Evolutionary conservation across 2,329 filamentous ascomycete species (phyloP), one percentile per base, ranked within the genome.

Genomic region (Aspergillus ibericus): DNA sequence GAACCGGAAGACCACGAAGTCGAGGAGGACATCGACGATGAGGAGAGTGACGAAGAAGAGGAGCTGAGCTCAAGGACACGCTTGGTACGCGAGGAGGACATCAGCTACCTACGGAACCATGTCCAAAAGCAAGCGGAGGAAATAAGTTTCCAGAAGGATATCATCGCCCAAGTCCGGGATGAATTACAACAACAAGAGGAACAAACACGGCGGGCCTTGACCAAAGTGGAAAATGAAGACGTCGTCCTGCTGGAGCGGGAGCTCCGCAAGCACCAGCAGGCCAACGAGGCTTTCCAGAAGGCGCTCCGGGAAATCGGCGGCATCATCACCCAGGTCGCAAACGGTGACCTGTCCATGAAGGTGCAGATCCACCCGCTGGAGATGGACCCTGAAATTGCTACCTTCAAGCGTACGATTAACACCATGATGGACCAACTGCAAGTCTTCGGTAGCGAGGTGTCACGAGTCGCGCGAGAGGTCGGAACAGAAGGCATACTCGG

Each of bases 351-450:
- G 61, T 96, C 92, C 75, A 97, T 96, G 82, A 96, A 96, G 79
- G 93, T 97, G 63, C 87, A 93, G 70, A 96, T 98, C 75, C 95
- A 97, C 73, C 90, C 91, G 4, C 89, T 96, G 66, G 93, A 98
- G 80, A 95, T 97, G 89, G 93, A 98, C 82, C 92, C 93, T 27
- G 93, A 98, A 82, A 98, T 98, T 71, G 95, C 92, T 27, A 93
- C 92, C 9, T 98, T 98, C 82, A 98, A 98, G 80, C 88, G 92
- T 69, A 97, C 93, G 62, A 98, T 98, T 80, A 98, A 98, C 75
- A 96, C 91, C 66, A 98, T 98, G 93, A 96, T 98, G 86, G 93
- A 98, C 73, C 93, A 97, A 77, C 83, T 98, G 59, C 93, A 97
- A 74, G 91, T 96, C 60, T 98, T 98, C 76, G 93, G 93, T 64